Percentiles rank a stretch among this genome's conserved stretches.
These are phyloP conservation scores for Neofusicoccum laricinum DNA, from an alignment of 2,329 filamentous ascomycete genomes.

Conservation along the genomic window DNA sequence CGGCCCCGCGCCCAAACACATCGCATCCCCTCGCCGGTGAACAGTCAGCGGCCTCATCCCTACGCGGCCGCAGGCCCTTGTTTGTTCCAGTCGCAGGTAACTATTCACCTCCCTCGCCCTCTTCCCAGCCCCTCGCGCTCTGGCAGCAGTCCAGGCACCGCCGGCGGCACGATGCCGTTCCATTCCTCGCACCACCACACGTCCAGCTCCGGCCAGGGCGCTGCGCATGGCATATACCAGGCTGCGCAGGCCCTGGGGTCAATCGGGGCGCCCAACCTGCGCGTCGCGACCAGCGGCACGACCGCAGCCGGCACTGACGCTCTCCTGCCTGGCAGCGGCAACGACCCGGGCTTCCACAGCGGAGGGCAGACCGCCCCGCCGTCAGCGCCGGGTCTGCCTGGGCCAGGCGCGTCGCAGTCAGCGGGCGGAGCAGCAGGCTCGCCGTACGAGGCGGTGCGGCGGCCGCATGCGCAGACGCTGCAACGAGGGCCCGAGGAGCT, in stretches of 20 bases:
- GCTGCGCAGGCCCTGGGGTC: constrained; percentile 47
- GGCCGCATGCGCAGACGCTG: constrained; percentile 40
- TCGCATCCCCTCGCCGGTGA: constrained; percentile 5
- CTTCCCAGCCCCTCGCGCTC: constrained; percentile 1
- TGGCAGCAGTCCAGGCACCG: constrained; percentile 14
- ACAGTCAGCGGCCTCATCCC: constrained; percentile 17
- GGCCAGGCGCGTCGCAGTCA: constrained; percentile 21
- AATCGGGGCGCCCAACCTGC: constrained; percentile 45
- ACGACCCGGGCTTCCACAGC: constrained; percentile 29
- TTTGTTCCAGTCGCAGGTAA: constrained; percentile 16
- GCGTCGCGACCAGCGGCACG: constrained; percentile 37
- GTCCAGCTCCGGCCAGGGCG: constrained; percentile 27
- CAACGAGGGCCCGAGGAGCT: constrained; percentile 55
- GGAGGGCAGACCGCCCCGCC: constrained; percentile 31
- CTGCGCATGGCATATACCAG: constrained; percentile 44
- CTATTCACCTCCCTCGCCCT: not conserved
- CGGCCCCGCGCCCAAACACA: constrained; percentile 1
- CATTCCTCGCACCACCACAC: constrained; percentile 30
- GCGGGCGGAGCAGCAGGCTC: constrained; percentile 35
- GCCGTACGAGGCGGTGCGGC: constrained; percentile 51
- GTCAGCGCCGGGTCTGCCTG: constrained; percentile 26
- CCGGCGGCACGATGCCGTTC: constrained; percentile 33
- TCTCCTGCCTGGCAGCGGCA: constrained; percentile 38
- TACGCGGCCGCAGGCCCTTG: constrained; percentile 8
- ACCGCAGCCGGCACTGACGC: constrained; percentile 45